Conservation (phyloP, 192 early-diverging fungal genomes). For the Funneliformis mosseae region DNA sequence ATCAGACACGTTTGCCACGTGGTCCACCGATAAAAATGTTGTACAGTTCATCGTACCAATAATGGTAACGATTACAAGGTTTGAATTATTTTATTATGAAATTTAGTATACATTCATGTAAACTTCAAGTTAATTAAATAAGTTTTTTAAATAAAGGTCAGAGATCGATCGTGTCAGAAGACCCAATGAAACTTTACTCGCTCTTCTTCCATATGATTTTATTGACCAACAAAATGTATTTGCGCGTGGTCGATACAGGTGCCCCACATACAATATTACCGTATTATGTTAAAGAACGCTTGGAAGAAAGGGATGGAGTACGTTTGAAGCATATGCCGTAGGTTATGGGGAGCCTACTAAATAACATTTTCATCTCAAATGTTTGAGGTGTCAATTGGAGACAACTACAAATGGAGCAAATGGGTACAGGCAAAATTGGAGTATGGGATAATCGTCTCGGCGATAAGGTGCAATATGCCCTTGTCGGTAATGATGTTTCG, state of each 20-base stretch:
- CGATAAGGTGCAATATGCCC: constrained; percentile 21
- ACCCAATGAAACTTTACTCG: not conserved
- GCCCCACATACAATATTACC: constrained; percentile 15
- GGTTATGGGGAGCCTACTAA: too few relatives aligned
- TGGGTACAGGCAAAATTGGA: constrained; percentile 26
- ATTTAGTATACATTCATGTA: too few relatives aligned
- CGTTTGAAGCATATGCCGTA: not conserved
- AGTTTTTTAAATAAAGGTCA: constrained; percentile 29
- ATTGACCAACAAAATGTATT: constrained; percentile 15
- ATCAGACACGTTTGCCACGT: constrained; percentile 6
- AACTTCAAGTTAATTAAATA: constrained; percentile 27
- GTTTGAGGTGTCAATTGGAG: not conserved
- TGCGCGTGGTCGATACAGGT: constrained; percentile 21
- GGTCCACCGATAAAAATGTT: constrained; percentile 5
- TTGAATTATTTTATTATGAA: too few relatives aligned
- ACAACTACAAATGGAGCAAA: constrained; percentile 20
- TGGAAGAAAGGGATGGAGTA: not conserved
- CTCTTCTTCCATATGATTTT: constrained; percentile 4
- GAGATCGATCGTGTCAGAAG: constrained; percentile 15
- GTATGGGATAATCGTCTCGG: constrained; percentile 6
- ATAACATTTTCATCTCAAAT: not conserved
- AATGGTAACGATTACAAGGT: constrained; percentile 21
- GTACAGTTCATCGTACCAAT: not conserved
- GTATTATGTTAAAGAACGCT: constrained; percentile 23
- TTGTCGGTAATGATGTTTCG: constrained; percentile 32